Conservation (phyloP, 129 eudicot genomes). For the Flaveria linearis region DNA sequence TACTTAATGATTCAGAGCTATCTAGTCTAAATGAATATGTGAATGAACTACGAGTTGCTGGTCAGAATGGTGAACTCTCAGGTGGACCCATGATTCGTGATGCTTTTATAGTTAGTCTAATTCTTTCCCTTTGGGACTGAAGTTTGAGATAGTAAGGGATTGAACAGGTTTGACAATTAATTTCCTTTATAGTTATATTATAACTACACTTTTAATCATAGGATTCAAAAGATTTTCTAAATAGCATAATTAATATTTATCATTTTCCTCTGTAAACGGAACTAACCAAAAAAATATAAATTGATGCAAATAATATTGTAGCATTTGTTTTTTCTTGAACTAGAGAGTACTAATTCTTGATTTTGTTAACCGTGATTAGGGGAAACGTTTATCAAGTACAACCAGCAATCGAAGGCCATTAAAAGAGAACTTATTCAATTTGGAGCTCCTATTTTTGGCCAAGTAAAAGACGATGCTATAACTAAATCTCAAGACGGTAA, state of each 20-base stretch:
- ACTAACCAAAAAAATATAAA: not conserved
- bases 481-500: constrained; percentile 55
- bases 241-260: not conserved
- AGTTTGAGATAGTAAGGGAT: constrained; percentile 81
- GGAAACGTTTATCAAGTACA: constrained; percentile 80
- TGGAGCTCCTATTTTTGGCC: constrained; percentile 90
- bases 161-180: constrained; percentile 72
- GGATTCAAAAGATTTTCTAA: constrained; percentile 14
- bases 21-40: constrained; percentile 69
- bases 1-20: constrained; percentile 70
- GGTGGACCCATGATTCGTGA: constrained; percentile 92
- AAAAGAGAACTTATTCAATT: constrained; percentile 91
- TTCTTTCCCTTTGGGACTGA: constrained; percentile 75
- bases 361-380: constrained; percentile 41
- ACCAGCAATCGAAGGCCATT: constrained; percentile 79
- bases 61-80: constrained; percentile 94
- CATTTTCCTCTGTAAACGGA: not conserved
- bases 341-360: constrained; percentile 18
- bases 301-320: not conserved
- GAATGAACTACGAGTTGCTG: constrained; percentile 77
- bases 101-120: constrained; percentile 66
- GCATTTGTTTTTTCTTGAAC: not conserved
- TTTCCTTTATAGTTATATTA: constrained; percentile 33
- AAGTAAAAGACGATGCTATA: constrained; percentile 65
- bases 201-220: constrained; percentile 29